A percentile compares a stretch with the other conserved stretches of the same genome.
These are phyloP conservation scores for Clavispora asparagi DNA, from an alignment of 805 yeast species.

Conservation along the genomic window DNA sequence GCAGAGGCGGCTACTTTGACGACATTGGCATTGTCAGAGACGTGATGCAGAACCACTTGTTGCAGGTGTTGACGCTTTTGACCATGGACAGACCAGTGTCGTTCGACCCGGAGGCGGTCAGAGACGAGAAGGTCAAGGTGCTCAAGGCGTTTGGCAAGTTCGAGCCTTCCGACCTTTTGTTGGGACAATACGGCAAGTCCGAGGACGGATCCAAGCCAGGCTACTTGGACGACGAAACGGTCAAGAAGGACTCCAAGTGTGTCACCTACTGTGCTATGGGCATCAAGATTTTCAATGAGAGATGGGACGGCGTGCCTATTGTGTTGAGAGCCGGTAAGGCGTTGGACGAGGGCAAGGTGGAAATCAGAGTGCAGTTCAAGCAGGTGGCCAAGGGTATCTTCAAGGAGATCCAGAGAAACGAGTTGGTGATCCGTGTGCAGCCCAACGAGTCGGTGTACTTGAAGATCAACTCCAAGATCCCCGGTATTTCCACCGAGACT, in stretches of 20 bases:
- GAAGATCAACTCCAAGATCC: constrained; percentile 89
- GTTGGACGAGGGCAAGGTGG: constrained; percentile 90
- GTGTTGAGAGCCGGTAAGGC: constrained; percentile 97
- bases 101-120: constrained; percentile 86
- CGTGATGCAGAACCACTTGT: constrained; percentile 95
- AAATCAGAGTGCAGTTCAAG: constrained; percentile 88
- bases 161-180: constrained; percentile 56
- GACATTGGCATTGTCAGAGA: constrained; percentile 93
- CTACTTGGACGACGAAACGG: constrained; percentile 89
- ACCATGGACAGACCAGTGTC: constrained; percentile 95
- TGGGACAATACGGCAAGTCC: constrained; percentile 86
- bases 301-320: constrained; percentile 98
- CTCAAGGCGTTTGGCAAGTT: constrained; percentile 75
- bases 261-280: constrained; percentile 89
- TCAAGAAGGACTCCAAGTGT: constrained; percentile 73
- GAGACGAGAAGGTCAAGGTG: constrained; percentile 95
- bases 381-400: constrained; percentile 81
- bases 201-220: constrained; percentile 88
- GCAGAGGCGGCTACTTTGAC: constrained; percentile 98
- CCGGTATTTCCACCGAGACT: constrained; percentile 81
- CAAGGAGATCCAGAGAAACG: constrained; percentile 79
- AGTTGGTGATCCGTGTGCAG: constrained; percentile 88
- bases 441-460: constrained; percentile 92
- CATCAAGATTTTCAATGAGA: constrained; percentile 77
- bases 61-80: constrained; percentile 85